A percentile compares a stretch with the other conserved stretches of the same genome.
These are phyloP conservation scores for Nematodospora valgi DNA, from an alignment of 805 yeast species.

Conservation along the genomic window DNA sequence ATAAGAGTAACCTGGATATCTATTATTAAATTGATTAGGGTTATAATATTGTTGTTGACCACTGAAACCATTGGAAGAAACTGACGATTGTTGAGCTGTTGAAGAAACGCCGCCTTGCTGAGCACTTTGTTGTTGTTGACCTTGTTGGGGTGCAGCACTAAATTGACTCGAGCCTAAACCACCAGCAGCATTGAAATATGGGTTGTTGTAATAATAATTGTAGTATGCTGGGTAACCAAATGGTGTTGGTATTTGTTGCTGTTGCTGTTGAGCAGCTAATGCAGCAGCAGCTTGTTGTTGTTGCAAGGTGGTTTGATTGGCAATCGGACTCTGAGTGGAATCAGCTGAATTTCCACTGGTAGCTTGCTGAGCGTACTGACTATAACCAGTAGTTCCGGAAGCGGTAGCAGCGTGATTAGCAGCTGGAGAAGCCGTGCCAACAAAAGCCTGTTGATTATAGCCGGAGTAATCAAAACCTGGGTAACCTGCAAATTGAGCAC, in stretches of 20 bases:
- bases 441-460: constrained; percentile 32
- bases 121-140: constrained; percentile 14
- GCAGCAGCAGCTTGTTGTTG: constrained; percentile 15
- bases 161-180: constrained; percentile 23
- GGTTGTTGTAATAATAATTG: constrained; percentile 39
- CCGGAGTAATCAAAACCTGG: constrained; percentile 43
- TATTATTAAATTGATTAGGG: constrained; percentile 25
- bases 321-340: constrained; percentile 32
- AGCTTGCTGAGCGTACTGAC: constrained; percentile 14
- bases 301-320: constrained; percentile 17
- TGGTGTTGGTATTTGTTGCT: constrained; percentile 34
- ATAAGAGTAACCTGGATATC: constrained; percentile 29
- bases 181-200: constrained; percentile 31
- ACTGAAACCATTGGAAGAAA: constrained; percentile 6
- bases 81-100: constrained; percentile 4
- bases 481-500: constrained; percentile 39
- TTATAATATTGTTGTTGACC: constrained; percentile 21
- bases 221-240: constrained; percentile 41
- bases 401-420: constrained; percentile 22
- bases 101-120: constrained; percentile 9
- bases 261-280: constrained; percentile 11
- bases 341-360: constrained; percentile 15
- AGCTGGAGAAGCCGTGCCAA: constrained; percentile 26
- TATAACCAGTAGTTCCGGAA: constrained; percentile 11
- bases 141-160: constrained; percentile 14